Conservation (phyloP, 1,139 yeast genomes). For the Kluyveromyces sp. region DNA sequence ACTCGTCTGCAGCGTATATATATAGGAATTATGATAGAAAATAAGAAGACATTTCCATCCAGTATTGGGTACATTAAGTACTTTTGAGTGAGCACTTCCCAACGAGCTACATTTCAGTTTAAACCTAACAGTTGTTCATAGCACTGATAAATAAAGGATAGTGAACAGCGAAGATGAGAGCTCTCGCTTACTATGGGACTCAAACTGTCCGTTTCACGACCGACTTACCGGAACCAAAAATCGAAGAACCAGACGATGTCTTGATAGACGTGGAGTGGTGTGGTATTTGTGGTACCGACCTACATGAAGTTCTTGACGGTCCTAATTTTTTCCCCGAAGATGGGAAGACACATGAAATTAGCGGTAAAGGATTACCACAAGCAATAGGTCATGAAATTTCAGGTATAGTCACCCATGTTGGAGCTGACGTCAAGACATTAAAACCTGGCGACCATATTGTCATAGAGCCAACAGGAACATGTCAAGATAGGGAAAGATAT, state of each 20-base stretch:
- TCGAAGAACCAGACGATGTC: slow-evolving; percentile 32
- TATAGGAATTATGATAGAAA: too few species aligned
- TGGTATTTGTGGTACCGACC: slow-evolving; percentile 48
- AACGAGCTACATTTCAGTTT: too few species aligned
- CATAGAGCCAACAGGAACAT: slow-evolving; percentile 41
- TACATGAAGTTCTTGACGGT: slow-evolving; percentile 39
- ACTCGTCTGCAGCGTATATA: too few species aligned
- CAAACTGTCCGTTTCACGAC: slow-evolving; percentile 34
- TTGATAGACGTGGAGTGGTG: slow-evolving; percentile 40
- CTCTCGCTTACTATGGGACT: slow-evolving; percentile 38
- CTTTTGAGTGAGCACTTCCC: too few species aligned
- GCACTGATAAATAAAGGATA: neutral
- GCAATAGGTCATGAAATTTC: slow-evolving; percentile 54
- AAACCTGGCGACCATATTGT: slow-evolving; percentile 38
- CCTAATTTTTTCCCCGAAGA: slow-evolving; percentile 39
- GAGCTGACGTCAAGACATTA: slow-evolving; percentile 30
- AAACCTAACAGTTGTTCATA: too few species aligned
- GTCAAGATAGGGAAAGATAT: slow-evolving; percentile 13
- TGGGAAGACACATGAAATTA: slow-evolving; percentile 23
- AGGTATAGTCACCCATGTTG: slow-evolving; percentile 34
- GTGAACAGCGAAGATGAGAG: slow-evolving; percentile 33
- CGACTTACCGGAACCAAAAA: slow-evolving; percentile 33
- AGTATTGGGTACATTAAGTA: too few species aligned
- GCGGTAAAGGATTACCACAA: slow-evolving; percentile 30
- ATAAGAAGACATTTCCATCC: too few species aligned